phyloP scores from a whole-genome alignment of 2,329 filamentous ascomycete species.

The Ploettnerulaceae sp. region DNA sequence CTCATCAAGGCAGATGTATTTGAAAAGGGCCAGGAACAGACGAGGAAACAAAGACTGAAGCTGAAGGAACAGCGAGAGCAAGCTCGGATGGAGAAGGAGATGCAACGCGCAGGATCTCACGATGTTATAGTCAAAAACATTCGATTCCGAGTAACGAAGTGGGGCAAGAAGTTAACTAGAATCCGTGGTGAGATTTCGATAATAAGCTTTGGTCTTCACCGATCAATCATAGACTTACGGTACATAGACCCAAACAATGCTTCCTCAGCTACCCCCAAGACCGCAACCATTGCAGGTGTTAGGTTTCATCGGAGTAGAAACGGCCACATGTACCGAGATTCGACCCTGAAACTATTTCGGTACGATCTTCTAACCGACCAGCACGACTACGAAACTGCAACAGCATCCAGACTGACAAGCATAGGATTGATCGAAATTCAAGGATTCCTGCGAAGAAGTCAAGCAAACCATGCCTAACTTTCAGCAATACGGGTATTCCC shows the following conservation, averaged over 20 bases:
- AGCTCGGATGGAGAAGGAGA: slow-evolving; percentile 47
- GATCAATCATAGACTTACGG: slow-evolving; percentile 30
- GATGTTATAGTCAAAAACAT: slow-evolving; percentile 49
- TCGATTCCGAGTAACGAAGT: slow-evolving; percentile 66
- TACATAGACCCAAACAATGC: slow-evolving; percentile 50
- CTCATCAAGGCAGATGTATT: slow-evolving; percentile 77
- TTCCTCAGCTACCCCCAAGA: slow-evolving; percentile 68
- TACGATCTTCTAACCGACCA: slow-evolving; percentile 43
- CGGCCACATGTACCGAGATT: slow-evolving; percentile 77
- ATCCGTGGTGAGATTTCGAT: slow-evolving; percentile 53
- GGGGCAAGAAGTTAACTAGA: slow-evolving; percentile 78
- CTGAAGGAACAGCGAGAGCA: slow-evolving; percentile 54
- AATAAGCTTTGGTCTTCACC: slow-evolving; percentile 10
- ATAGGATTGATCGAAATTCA: slow-evolving; percentile 41
- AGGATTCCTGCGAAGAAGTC: too few relatives aligned
- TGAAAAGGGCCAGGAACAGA: slow-evolving; percentile 65
- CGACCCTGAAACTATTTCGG: slow-evolving; percentile 71
- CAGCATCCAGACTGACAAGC: slow-evolving; percentile 29
- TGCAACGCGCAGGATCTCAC: slow-evolving; percentile 31
- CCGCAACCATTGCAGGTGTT: slow-evolving; percentile 67
- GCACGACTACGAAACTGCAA: slow-evolving; percentile 13
- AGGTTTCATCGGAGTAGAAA: slow-evolving; percentile 81
- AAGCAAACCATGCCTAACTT: slow-evolving; percentile 67
- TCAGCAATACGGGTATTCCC: slow-evolving; percentile 62
- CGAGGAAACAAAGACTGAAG: slow-evolving; percentile 52